Evolutionary conservation across 192 early-diverging fungal species (phyloP).

Genomic region (Rhizophagus sp.): DNA sequence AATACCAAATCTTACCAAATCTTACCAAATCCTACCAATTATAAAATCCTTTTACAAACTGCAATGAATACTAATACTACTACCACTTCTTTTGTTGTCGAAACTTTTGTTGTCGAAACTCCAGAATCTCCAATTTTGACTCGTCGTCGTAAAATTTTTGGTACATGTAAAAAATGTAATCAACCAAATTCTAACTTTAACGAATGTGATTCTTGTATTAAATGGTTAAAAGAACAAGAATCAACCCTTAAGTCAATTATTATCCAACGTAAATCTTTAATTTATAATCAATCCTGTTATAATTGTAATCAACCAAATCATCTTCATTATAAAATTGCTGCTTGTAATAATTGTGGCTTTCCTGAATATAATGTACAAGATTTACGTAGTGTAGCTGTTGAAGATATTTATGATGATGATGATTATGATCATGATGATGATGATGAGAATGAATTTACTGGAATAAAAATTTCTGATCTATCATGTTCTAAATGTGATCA

Average conservation of each 20-base stretch:
- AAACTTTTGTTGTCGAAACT: neutral
- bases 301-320: slow-evolving; percentile 21
- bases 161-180: slow-evolving; percentile 11
- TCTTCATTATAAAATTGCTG: neutral
- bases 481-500: slow-evolving; percentile 4
- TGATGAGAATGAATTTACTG: slow-evolving; percentile 1
- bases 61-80: neutral
- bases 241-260: neutral
- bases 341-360: slow-evolving; percentile 13
- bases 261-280: neutral
- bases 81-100: neutral
- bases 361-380: neutral
- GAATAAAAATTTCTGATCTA: neutral
- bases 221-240: slow-evolving; percentile 1
- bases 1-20: too few relatives aligned
- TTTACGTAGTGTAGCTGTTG: neutral
- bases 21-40: too few relatives aligned
- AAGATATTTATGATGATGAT: neutral
- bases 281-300: slow-evolving; percentile 4
- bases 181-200: slow-evolving; percentile 15
- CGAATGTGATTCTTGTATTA: neutral
- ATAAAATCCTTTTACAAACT: too few relatives aligned
- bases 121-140: neutral
- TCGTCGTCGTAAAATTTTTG: slow-evolving; percentile 16
- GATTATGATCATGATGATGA: slow-evolving; percentile 16